Base-by-base conservation (phyloP, 116 monocot genomes). In the Zostera marina region DNA sequence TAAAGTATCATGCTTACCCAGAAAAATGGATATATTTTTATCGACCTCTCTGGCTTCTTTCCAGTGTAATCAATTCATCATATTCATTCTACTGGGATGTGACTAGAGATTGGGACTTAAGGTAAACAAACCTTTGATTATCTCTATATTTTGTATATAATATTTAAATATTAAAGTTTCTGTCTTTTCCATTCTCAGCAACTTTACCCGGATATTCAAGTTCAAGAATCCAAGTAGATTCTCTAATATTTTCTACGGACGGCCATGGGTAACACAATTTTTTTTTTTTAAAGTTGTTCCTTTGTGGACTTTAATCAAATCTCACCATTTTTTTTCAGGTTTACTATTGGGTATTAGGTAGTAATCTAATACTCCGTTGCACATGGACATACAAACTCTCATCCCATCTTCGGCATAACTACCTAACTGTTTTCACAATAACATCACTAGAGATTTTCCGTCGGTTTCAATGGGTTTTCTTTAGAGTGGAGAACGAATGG, bases 331-430 rank as follows among this genome's bases (percentile, higher is more conserved):
- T 42, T 12, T 68, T 74, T 25, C 79, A 91, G 99, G 77, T 91
- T 8, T 87, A 73, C 54, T 90, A 75, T 56, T 98, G 98, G 98
- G 86, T 87, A 11, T 63, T 98, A 16, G 56, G 74, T 44, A 98
- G 98, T 66, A 98, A 98, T 59, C 71, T 98, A 19, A 71, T 98
- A 41, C 73, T 99, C 20, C 66, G 99, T 26, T 99, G 99, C 74
- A 91, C 99, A 6, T 99, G 99, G 91, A 87, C 99, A n/a, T 99
- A 91, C 75, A 99, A 99, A 62, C 72, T 99, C 2, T 99, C 99
- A 6, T 83, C 91, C 8, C 99, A 99, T 79, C 86, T 99, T 59
- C 85, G 99, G 42, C 99, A 99, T 61, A 99, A 98, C 59, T 85
- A 91, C 64, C 32, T 99, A 22, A 99, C 99, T 2, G 91, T 99